Conservation (phyloP, 768 basidiomycete species). For the Nidularia pulvinata region DNA sequence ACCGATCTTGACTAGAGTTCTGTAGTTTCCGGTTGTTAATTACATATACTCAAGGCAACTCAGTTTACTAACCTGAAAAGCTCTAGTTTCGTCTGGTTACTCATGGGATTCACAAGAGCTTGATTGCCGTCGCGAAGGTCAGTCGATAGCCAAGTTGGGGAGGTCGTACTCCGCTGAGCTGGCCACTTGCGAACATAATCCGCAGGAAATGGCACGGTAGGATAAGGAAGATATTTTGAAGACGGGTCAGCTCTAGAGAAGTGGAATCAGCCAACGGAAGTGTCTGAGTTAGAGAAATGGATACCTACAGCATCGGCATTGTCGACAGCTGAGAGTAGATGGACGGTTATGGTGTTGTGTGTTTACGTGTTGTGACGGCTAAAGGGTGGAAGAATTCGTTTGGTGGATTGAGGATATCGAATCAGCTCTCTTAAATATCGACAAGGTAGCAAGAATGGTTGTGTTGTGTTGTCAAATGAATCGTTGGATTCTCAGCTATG, state of each 20-base stretch:
- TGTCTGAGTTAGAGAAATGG: not conserved
- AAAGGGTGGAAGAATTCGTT: not conserved
- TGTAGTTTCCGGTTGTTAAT: slow-evolving; percentile 23
- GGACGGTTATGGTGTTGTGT: not conserved
- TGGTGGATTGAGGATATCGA: not conserved
- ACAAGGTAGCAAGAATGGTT: not conserved
- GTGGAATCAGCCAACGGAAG: not conserved
- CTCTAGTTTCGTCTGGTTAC: slow-evolving; percentile 86
- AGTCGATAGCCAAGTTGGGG: slow-evolving; percentile 98
- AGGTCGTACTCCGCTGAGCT: slow-evolving; percentile 59
- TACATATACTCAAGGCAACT: not conserved
- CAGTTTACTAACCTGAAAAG: slow-evolving; percentile 47
- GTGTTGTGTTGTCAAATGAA: not conserved
- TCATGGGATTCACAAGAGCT: slow-evolving; percentile 97
- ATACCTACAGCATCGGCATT: slow-evolving; percentile 74
- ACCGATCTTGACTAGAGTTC: slow-evolving; percentile 83
- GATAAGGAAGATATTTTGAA: slow-evolving; percentile 88
- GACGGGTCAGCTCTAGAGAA: slow-evolving; percentile 75
- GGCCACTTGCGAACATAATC: slow-evolving; percentile 86
- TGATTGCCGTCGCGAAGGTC: slow-evolving; percentile 99
- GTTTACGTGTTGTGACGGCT: not conserved
- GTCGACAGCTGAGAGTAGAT: not conserved
- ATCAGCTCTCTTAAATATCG: not conserved
- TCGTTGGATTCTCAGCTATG: not conserved
- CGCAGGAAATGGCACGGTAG: slow-evolving; percentile 61